These are phyloP conservation scores for Rhodotorula sp. DNA, from an alignment of 1,284 basidiomycete species.

Conservation along the genomic window DNA sequence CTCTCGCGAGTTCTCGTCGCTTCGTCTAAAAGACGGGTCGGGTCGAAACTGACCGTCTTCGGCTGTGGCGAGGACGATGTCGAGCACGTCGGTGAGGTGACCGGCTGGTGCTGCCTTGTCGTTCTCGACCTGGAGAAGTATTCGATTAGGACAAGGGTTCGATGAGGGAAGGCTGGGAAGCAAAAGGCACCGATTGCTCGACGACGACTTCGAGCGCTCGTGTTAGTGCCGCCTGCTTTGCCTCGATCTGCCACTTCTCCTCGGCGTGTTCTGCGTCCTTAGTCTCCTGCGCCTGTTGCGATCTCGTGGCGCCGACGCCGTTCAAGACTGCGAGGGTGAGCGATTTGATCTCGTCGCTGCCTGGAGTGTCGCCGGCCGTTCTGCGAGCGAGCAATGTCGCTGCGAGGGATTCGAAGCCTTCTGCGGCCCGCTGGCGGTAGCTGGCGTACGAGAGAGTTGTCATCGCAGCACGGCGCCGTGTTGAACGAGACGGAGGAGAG, in stretches of 20 bases:
- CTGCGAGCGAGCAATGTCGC: neutral
- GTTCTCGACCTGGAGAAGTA: slow-evolving; percentile 7
- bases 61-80: slow-evolving; percentile 68
- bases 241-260: slow-evolving; percentile 19
- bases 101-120: slow-evolving; percentile 1
- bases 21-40: slow-evolving; percentile 35
- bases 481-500: no score
- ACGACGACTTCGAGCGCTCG: slow-evolving; percentile 33
- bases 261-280: neutral
- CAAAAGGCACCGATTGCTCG: slow-evolving; percentile 20
- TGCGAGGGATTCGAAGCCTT: neutral
- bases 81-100: slow-evolving; percentile 54
- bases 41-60: slow-evolving; percentile 62
- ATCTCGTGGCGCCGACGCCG: neutral
- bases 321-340: neutral
- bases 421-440: neutral
- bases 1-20: no score
- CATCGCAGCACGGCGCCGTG: no score
- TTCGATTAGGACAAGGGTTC: neutral
- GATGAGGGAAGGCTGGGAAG: neutral
- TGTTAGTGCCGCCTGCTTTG: slow-evolving; percentile 13
- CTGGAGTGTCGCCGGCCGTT: neutral
- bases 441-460: neutral
- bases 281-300: neutral
- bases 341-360: neutral